Evolutionary conservation across 306 rosid species (phyloP), one percentile per base, ranked within the genome.

Genomic region (Cicer bijugum): DNA sequence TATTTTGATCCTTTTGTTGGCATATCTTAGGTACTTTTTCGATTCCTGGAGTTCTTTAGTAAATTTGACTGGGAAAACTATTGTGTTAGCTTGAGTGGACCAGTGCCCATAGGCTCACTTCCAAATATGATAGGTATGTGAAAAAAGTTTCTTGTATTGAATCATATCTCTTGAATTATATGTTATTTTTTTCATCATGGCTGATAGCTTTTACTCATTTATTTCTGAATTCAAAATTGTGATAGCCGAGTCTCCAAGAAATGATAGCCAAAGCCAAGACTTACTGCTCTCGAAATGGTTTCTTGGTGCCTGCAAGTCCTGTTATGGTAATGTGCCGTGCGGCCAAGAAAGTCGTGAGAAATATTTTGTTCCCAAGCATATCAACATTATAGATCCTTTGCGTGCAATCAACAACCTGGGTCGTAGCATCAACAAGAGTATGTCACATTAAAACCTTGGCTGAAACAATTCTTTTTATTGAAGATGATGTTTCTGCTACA

Each of bases 61-160:
- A 91, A 83, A 84, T 93, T 91, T 89, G 97, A 93, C 75, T 93
- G 98, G 98, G 86, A 83, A 2, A 88, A 88, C 72, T 93, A 85
- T 78, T 89, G 97, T 75, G 80, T 93, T 74, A 93, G 98, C 82
- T 77, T 91, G 52, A 75, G 88, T 85, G 98, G 98, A 71, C 98
- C 98, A 12, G 93, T 93, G 43, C 92, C 85, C 39, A 75, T 76
- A 60, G 45, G 58, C 72, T 86, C 93, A 56, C 91, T 93, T 60
- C 98, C 98, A 52, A 81, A 85, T 39, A 82, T 86, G 76, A 85
- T 77, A 85, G 96, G 98, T 91, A 74, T n/a, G 44, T 67, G 19
- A 19, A 44, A 61, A 16, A 38, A 44, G 35, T 37, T 71, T 69
- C 51, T 50, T 81, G 35, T 64, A 17, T 70, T 44, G 9, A 23